Conservation (phyloP, 108 stramenopile genomes). For the Skeletonema tropicum region DNA sequence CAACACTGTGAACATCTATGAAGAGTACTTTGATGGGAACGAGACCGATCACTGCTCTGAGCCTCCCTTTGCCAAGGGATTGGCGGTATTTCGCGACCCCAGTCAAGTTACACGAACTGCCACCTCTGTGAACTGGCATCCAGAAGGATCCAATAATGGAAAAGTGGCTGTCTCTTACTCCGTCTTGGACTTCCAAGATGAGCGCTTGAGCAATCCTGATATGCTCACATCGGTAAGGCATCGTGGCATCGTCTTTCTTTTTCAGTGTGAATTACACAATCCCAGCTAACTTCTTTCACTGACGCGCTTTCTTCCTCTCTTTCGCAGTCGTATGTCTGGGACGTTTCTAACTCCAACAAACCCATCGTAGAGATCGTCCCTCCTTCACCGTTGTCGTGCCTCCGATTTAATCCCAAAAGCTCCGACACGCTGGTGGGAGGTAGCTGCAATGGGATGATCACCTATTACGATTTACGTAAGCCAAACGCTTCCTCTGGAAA, state of each 20-base stretch:
- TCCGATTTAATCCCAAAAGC: conserved; percentile 88
- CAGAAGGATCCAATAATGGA: conserved; percentile 68
- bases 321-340: conserved; percentile 84
- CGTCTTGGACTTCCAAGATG: conserved; percentile 84
- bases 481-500: conserved; percentile 56
- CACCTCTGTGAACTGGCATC: conserved; percentile 90
- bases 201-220: conserved; percentile 55
- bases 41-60: conserved; percentile 76
- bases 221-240: conserved; percentile 55
- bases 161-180: conserved; percentile 88
- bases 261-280: background rate
- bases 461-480: conserved; percentile 81
- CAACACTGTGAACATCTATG: conserved; percentile 91
- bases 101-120: conserved; percentile 75
- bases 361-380: conserved; percentile 82
- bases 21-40: conserved; percentile 69
- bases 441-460: conserved; percentile 87
- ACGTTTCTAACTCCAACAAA: conserved; percentile 86
- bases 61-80: conserved; percentile 87
- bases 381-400: conserved; percentile 78
- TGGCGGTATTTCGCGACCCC: conserved; percentile 91
- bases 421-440: conserved; percentile 82
- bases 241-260: conserved; percentile 8
- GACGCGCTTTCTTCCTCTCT: too few species aligned
- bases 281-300: too few species aligned